Evolutionary conservation across 345 rosid species (phyloP), one percentile per base, ranked within the genome.

Genomic region (Eucalyptus brandiana): DNA sequence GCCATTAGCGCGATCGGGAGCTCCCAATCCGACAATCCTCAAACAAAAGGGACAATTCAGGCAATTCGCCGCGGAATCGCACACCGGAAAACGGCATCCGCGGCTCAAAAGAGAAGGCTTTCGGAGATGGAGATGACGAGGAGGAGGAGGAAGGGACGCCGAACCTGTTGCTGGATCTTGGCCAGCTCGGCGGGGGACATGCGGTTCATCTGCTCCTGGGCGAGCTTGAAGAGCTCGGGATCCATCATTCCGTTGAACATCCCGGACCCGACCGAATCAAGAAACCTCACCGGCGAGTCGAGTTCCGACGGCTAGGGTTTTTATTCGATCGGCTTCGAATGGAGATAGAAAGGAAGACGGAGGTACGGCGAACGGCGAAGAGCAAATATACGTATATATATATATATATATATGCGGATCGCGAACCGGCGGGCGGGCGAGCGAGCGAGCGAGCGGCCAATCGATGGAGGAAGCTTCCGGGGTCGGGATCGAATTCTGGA

Each of bases 201-300:
- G 88, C 99, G 99, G 89, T 97, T 96, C 95, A 98, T 95, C 94
- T 98, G 99, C 65, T 98, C 99, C 92, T 98, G 99, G 86, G 99
- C 99, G 42, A 97, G 90, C 51, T 92, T 94, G 54, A 97, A 92
- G 95, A 98, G 88, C 89, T 96, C 99, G 54, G 99, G 99, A 96
- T 98, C 99, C 98, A 98, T 96, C 96, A 93, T 92, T 86, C 98
- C 97, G 94, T 94, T 92, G 89, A 96, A 93, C 97, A 96, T 94
- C 89, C 85, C 89, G 50, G 53, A 32, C 40, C 23, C 48, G 86
- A 23, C 48, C 83, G 58, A 44, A 49, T 49, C 51, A 49, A 49
- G 7, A 49, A 49, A 15, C 3, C 51, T 2, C 18, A 49, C 51
- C 51, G 51, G 51, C 51, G 51, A 49, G 51, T 65, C 51, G 80